Conservation (phyloP, 2,329 filamentous ascomycete species). For the Ophiostoma sp. region DNA sequence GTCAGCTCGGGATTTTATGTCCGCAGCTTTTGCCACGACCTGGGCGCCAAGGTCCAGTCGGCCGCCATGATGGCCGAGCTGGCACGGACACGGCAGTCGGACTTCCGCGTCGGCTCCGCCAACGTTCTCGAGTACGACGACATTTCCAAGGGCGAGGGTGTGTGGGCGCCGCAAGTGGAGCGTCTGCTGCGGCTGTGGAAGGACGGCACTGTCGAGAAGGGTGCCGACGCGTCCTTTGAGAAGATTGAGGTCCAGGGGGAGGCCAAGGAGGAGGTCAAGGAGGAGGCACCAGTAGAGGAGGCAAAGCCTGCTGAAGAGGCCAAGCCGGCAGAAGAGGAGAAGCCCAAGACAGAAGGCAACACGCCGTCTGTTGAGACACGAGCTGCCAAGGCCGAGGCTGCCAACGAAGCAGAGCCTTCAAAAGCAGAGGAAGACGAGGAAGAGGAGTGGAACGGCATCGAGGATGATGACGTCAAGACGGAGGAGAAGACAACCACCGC, state of each 20-base stretch:
- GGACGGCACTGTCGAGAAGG: slow-evolving; percentile 22
- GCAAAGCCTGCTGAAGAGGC: not conserved
- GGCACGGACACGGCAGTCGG: slow-evolving; percentile 75
- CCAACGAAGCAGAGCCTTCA: not conserved
- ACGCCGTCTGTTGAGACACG: not conserved
- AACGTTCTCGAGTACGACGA: slow-evolving; percentile 81
- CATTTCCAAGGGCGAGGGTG: slow-evolving; percentile 70
- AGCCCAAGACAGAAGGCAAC: not conserved
- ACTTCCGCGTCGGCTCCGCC: slow-evolving; percentile 68
- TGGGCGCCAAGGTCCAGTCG: slow-evolving; percentile 79
- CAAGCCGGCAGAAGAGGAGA: not conserved
- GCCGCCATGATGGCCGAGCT: slow-evolving; percentile 85
- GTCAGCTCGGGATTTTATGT: slow-evolving; percentile 98
- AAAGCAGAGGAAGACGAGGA: not conserved
- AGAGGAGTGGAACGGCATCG: slow-evolving; percentile 12
- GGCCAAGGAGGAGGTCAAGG: not conserved
- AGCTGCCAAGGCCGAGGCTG: not conserved
- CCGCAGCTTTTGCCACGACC: slow-evolving; percentile 86
- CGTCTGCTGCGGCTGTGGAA: slow-evolving; percentile 48
- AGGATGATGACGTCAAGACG: not conserved
- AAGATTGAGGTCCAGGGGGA: not conserved
- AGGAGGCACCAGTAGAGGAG: not conserved
- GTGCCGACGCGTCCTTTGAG: slow-evolving; percentile 9
- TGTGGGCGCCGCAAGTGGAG: slow-evolving; percentile 77
- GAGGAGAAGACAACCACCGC: not conserved